These are phyloP conservation scores for Pythium brachiatum DNA, from an alignment of 352 stramenopile genomes.

Conservation along the genomic window DNA sequence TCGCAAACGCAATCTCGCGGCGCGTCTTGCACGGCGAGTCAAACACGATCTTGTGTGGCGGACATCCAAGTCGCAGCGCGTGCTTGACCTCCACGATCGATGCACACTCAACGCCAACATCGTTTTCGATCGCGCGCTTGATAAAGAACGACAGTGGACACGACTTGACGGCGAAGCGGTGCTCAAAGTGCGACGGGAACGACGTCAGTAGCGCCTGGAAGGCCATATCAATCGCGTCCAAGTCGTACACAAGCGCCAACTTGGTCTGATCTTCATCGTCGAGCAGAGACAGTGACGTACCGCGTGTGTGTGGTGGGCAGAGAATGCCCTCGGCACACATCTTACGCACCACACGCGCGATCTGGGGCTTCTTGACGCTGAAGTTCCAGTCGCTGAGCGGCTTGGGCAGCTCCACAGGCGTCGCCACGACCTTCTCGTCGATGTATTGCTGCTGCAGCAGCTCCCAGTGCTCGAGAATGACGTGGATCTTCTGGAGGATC, in stretches of 20 bases:
- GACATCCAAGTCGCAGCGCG: slow-evolving; percentile 64
- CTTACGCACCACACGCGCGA: slow-evolving; percentile 56
- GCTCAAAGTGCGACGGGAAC: slow-evolving; percentile 84
- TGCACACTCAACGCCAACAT: slow-evolving; percentile 78
- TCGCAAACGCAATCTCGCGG: slow-evolving; percentile 82
- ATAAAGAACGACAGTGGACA: slow-evolving; percentile 88
- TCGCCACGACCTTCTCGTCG: slow-evolving; percentile 38
- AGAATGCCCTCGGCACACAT: slow-evolving; percentile 53
- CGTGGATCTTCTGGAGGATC: slow-evolving; percentile 62
- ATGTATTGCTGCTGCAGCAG: slow-evolving; percentile 59
- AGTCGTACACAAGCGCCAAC: slow-evolving; percentile 78
- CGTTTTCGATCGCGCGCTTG: slow-evolving; percentile 69
- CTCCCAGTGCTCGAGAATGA: slow-evolving; percentile 73
- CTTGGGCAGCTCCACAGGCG: slow-evolving; percentile 41
- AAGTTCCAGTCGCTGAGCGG: slow-evolving; percentile 75
- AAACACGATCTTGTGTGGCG: slow-evolving; percentile 85
- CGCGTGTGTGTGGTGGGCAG: slow-evolving; percentile 4
- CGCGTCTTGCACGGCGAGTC: slow-evolving; percentile 92
- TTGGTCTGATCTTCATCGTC: slow-evolving; percentile 44
- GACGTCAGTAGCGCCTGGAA: slow-evolving; percentile 77
- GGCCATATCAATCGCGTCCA: slow-evolving; percentile 83
- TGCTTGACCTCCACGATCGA: slow-evolving; percentile 84
- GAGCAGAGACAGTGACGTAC: slow-evolving; percentile 13
- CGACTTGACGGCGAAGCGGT: slow-evolving; percentile 89
- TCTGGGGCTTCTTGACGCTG: slow-evolving; percentile 61